phyloP scores from a whole-genome alignment of 2,329 filamentous ascomycete species.

The Trichoderma breve region DNA sequence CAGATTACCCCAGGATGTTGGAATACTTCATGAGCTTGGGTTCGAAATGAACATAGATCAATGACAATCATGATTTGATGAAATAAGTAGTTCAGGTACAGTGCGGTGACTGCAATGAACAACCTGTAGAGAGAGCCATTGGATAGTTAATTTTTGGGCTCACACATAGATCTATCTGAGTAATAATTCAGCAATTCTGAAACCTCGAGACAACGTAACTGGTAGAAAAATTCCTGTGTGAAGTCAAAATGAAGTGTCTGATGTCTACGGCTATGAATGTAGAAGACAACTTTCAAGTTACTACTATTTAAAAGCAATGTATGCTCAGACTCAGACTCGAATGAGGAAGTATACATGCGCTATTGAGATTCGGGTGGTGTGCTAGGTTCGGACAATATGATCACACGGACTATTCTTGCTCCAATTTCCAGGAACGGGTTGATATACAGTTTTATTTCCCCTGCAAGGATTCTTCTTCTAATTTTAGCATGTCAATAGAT shows the following conservation, averaged over 20 bases:
- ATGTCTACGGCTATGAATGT: neutral
- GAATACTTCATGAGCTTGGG: neutral
- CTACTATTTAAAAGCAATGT: neutral
- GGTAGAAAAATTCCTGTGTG: neutral
- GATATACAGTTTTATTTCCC: neutral
- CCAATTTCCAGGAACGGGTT: neutral
- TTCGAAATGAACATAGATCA: neutral
- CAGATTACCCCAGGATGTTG: neutral
- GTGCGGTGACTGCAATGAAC: neutral
- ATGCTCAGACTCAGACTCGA: neutral
- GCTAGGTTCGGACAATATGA: neutral
- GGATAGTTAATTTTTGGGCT: neutral
- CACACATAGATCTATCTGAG: neutral
- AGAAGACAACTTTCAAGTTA: neutral
- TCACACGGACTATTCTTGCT: neutral
- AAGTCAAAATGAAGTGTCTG: neutral
- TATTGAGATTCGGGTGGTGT: neutral
- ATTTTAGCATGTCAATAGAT: neutral
- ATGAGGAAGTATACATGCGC: neutral
- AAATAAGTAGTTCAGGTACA: neutral
- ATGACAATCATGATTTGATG: neutral
- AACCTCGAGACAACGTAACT: neutral
- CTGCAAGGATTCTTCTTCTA: neutral
- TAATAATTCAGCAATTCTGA: neutral
- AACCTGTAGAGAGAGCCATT: neutral